Conservation (phyloP, 257 asterid genomes). For the Primulina eburnea region DNA sequence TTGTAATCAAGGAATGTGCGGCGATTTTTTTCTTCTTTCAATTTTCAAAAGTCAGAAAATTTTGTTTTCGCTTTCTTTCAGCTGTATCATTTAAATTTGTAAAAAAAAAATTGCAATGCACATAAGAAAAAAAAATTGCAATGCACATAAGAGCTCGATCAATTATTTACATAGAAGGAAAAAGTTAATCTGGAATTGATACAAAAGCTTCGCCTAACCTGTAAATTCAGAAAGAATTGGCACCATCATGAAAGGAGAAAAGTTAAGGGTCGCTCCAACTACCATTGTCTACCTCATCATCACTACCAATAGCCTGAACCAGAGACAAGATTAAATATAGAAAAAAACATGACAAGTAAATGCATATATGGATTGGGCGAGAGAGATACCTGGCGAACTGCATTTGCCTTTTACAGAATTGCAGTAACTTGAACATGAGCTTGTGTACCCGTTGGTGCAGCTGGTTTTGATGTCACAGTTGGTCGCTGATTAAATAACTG, state of each 20-base stretch:
- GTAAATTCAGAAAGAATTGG: constrained; percentile 10
- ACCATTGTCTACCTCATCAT: constrained; percentile 52
- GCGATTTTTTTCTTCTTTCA: background rate
- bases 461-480: constrained; percentile 50
- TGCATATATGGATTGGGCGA: background rate
- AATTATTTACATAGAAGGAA: constrained; percentile 25
- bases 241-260: constrained; percentile 8
- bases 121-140: background rate
- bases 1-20: background rate
- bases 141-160: constrained; percentile 18
- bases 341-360: background rate
- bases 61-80: background rate
- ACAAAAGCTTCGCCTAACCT: constrained; percentile 18
- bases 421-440: constrained; percentile 50
- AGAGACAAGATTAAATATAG: constrained; percentile 1
- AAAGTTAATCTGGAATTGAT: constrained; percentile 31
- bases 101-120: too few species aligned
- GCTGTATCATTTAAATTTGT: background rate
- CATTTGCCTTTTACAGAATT: constrained; percentile 79
- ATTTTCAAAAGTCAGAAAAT: background rate
- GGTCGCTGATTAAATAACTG: constrained; percentile 85
- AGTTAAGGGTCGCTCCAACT: constrained; percentile 60
- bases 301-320: constrained; percentile 87
- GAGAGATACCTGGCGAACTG: constrained; percentile 72
- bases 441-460: constrained; percentile 32